phyloP scores from a whole-genome alignment of 2,329 filamentous ascomycete species.

The Colletotrichum liaoningense region DNA sequence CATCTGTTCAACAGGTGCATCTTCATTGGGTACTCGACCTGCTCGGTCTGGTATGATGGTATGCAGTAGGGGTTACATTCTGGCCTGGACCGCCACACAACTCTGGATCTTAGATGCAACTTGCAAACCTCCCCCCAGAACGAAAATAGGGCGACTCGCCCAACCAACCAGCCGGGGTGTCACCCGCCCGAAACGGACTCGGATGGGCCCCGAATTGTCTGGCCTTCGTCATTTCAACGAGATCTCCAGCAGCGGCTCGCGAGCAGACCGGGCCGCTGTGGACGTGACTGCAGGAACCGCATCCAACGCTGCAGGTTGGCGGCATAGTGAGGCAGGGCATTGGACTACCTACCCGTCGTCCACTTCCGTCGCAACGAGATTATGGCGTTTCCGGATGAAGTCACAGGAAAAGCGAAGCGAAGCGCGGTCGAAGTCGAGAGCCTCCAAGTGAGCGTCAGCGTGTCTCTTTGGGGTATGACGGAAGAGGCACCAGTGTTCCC shows the following conservation, averaged over 20 bases:
- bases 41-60: constrained; percentile 2
- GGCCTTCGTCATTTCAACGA: constrained; percentile 24
- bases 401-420: constrained; percentile 4
- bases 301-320: constrained; percentile 29
- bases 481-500: constrained; percentile 13
- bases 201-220: constrained; percentile 18
- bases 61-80: constrained; percentile 31
- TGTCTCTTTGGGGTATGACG: constrained; percentile 11
- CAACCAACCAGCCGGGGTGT: constrained; percentile 28
- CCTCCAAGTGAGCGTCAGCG: not conserved
- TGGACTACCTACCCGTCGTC: constrained; percentile 15
- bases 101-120: constrained; percentile 25
- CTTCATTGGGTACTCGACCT: constrained; percentile 26
- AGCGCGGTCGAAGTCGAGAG: constrained; percentile 5
- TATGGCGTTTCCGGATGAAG: constrained; percentile 26
- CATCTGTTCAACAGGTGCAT: not conserved
- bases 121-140: constrained; percentile 15
- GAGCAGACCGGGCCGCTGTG: constrained; percentile 27
- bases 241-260: constrained; percentile 28
- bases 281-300: constrained; percentile 35
- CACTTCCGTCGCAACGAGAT: constrained; percentile 17
- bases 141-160: constrained; percentile 27
- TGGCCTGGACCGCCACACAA: constrained; percentile 28
- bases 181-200: constrained; percentile 31
- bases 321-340: constrained; percentile 34